Base-by-base conservation (phyloP, 1,284 basidiomycete species). In the Dichomitus squalens region DNA sequence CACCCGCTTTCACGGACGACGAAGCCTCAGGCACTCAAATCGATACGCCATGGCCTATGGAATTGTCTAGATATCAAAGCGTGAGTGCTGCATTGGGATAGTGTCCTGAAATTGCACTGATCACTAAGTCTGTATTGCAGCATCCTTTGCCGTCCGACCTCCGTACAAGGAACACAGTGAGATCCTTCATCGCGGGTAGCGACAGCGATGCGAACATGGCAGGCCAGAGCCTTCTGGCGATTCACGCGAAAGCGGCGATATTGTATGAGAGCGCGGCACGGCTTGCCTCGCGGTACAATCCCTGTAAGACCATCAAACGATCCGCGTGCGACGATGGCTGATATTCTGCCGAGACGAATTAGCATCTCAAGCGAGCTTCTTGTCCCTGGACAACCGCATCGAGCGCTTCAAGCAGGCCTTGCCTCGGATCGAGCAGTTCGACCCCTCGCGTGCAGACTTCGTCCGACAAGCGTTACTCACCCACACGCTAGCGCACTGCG, bases 31-130 rank as follows among this genome's bases (percentile, higher is more conserved):
- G 71, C 31, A 66, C 70, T 29, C 67, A 66, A 29, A 70, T 79
- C 40, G 76, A 79, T 58, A 74, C 74, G 14, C 75, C 78, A 0
- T 81, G 77, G 79, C 78, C 79, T 1, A 60, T 71, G 60, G 70
- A 75, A 16, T 66, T 76, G 49, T 64, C 62, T 11, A 63, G 68
- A n/a, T 74, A 74, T 47, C 64, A 67, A 31, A 65, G 55, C 50
- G 70, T 71, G 47, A 41, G 68, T 55, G 11, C 21, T 18, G 34
- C 25, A 7, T 2, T n/a, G n/a, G 27, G 2, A 27, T 46, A 21
- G 6, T 18, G 31, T 7, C n/a, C 21, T 39, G 3, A 25, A 3
- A 16, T 5, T 25, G 12, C 7, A 16, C 41, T 54, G 29, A 31
- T 23, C 35, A 27, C 21, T 11, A 16, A 20, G 2, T 27, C 25